Evolutionary conservation across 2,329 filamentous ascomycete species (phyloP).

Genomic region (Colletotrichum agaves): DNA sequence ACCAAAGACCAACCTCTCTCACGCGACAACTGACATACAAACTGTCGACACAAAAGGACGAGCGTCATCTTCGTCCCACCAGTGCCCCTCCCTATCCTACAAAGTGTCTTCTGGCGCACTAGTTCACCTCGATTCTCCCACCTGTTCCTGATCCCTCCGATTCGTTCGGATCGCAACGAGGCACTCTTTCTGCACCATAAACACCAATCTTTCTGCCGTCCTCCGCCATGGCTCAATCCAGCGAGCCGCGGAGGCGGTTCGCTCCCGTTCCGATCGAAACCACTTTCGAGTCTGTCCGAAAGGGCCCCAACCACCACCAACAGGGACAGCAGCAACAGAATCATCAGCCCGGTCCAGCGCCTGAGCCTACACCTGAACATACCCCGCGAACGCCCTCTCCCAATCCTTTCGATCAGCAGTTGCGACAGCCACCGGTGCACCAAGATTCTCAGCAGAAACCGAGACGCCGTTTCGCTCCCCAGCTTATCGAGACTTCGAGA

Average conservation of each 20-base stretch:
- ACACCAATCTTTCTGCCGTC: slow-evolving; percentile 1
- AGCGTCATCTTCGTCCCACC: slow-evolving; percentile 31
- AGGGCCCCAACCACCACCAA: slow-evolving; percentile 43
- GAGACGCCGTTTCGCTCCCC: slow-evolving; percentile 73
- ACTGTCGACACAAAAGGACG: slow-evolving; percentile 11
- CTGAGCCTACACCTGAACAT: slow-evolving; percentile 66
- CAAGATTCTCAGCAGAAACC: slow-evolving; percentile 37
- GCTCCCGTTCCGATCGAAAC: slow-evolving; percentile 79
- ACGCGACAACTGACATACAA: slow-evolving; percentile 8
- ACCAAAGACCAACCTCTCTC: slow-evolving; percentile 31
- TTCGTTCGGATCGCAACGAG: slow-evolving; percentile 17
- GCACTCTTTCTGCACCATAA: not conserved
- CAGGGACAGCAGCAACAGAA: slow-evolving; percentile 29
- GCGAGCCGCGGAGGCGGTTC: slow-evolving; percentile 67
- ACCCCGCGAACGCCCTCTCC: slow-evolving; percentile 62
- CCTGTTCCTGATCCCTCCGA: slow-evolving; percentile 6
- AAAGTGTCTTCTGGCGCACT: slow-evolving; percentile 19
- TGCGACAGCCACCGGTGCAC: slow-evolving; percentile 32
- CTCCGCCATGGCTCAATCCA: slow-evolving; percentile 51
- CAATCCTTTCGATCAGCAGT: slow-evolving; percentile 41
- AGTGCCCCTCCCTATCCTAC: slow-evolving; percentile 21
- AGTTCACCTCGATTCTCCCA: slow-evolving; percentile 5
- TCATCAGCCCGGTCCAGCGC: slow-evolving; percentile 58
- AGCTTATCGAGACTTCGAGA: slow-evolving; percentile 83
- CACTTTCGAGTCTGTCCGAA: slow-evolving; percentile 67